phyloP scores from a whole-genome alignment of 1,284 basidiomycete genomes.

The Fistulina hepatica region DNA sequence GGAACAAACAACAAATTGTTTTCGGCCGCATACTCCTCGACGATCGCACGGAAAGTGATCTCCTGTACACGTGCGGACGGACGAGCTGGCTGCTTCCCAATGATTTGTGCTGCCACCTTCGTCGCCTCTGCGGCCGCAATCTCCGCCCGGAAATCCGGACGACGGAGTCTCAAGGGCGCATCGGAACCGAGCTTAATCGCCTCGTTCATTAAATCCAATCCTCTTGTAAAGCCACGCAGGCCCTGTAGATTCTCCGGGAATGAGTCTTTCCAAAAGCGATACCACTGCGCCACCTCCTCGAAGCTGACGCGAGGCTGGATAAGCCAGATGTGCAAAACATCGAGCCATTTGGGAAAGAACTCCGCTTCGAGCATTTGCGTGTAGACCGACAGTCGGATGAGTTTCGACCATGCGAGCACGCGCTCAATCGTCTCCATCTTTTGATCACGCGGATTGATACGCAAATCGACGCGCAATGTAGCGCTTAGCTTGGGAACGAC shows the following conservation, averaged over 20 bases:
- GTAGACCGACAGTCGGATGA: slow-evolving; percentile 69
- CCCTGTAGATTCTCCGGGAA: slow-evolving; percentile 64
- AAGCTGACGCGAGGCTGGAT: slow-evolving; percentile 73
- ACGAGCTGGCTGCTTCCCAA: slow-evolving; percentile 20
- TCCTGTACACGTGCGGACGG: slow-evolving; percentile 46
- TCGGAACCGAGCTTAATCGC: slow-evolving; percentile 76
- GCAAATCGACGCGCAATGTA: slow-evolving; percentile 72
- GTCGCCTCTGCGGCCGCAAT: slow-evolving; percentile 19
- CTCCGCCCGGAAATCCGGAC: slow-evolving; percentile 49
- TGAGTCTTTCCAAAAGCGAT: slow-evolving; percentile 74
- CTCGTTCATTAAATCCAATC: slow-evolving; percentile 85
- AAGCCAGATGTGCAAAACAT: slow-evolving; percentile 87
- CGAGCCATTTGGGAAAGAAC: slow-evolving; percentile 96
- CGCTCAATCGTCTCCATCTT: slow-evolving; percentile 74
- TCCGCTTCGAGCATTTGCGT: slow-evolving; percentile 77
- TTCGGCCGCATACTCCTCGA: slow-evolving; percentile 76
- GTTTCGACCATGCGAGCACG: slow-evolving; percentile 66
- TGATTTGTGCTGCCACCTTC: slow-evolving; percentile 8
- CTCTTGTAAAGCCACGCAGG: slow-evolving; percentile 73
- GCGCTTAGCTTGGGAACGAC: slow-evolving; percentile 83
- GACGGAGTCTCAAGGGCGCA: slow-evolving; percentile 53
- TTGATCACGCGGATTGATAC: slow-evolving; percentile 82
- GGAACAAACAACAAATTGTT: slow-evolving; percentile 87
- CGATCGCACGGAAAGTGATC: slow-evolving; percentile 85
- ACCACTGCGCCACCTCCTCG: slow-evolving; percentile 91